Conservation (phyloP, 352 stramenopile species). For the Globisporangium viniferum region DNA sequence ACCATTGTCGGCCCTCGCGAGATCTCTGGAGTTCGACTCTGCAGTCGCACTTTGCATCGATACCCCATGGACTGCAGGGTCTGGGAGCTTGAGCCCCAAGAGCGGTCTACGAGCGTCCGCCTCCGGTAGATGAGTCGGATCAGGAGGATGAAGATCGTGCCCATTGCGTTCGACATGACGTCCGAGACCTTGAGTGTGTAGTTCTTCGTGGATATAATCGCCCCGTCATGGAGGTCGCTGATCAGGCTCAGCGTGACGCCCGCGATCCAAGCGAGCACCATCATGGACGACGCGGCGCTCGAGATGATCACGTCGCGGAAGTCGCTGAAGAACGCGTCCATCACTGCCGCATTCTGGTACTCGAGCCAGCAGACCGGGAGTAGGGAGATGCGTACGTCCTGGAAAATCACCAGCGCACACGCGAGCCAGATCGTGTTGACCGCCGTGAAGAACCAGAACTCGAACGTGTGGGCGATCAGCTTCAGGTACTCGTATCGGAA, state of each 20-base stretch:
- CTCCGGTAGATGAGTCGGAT: constrained; percentile 5
- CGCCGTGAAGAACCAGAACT: constrained; percentile 11
- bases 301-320: constrained; percentile 5
- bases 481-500: constrained; percentile 13
- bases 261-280: constrained; percentile 2
- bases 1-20: background rate
- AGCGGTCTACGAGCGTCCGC: background rate
- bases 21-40: background rate
- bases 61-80: constrained; percentile 14
- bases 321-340: constrained; percentile 13
- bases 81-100: background rate
- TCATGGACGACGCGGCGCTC: background rate
- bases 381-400: constrained; percentile 5
- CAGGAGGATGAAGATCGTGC: constrained; percentile 12
- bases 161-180: constrained; percentile 14
- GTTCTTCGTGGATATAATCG: background rate
- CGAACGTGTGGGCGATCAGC: constrained; percentile 7
- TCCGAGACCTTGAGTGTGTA: constrained; percentile 1
- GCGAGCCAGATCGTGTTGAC: constrained; percentile 6
- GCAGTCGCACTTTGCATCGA: constrained; percentile 4
- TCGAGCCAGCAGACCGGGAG: constrained; percentile 10
- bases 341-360: constrained; percentile 3
- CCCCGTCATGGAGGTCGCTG: background rate
- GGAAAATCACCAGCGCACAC: constrained; percentile 1
- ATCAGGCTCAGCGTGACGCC: constrained; percentile 4